Percentiles rank a stretch among this genome's conserved stretches.
phyloP scores from a whole-genome alignment of 768 basidiomycete species.

The Termitomyces sp. region DNA sequence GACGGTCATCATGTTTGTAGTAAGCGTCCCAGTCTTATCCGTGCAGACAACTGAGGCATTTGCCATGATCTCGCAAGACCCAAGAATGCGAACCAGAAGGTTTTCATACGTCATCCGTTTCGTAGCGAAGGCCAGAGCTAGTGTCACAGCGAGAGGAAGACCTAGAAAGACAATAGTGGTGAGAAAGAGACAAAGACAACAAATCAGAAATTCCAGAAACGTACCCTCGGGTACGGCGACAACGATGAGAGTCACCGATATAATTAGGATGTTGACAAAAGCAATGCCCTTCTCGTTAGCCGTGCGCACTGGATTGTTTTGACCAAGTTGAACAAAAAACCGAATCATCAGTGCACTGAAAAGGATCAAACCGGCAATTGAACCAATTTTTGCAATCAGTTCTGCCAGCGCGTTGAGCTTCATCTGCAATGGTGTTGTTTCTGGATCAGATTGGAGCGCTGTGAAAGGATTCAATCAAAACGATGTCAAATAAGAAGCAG shows the following conservation, averaged over 20 bases:
- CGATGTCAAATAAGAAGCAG: neutral
- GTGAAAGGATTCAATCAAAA: slow-evolving; percentile 6
- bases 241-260: slow-evolving; percentile 76
- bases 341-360: slow-evolving; percentile 87
- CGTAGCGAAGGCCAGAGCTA: slow-evolving; percentile 95
- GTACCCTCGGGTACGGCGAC: slow-evolving; percentile 45
- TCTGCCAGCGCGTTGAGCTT: slow-evolving; percentile 95
- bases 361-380: slow-evolving; percentile 72
- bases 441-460: slow-evolving; percentile 85
- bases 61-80: slow-evolving; percentile 98
- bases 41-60: slow-evolving; percentile 95
- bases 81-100: slow-evolving; percentile 90
- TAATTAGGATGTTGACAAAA: slow-evolving; percentile 92
- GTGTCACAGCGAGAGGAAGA: slow-evolving; percentile 90
- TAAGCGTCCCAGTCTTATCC: slow-evolving; percentile 96
- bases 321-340: slow-evolving; percentile 87
- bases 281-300: slow-evolving; percentile 81
- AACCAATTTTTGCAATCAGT: slow-evolving; percentile 89
- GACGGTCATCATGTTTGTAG: slow-evolving; percentile 92
- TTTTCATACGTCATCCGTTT: slow-evolving; percentile 98
- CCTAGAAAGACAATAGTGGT: slow-evolving; percentile 37
- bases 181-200: neutral
- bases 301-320: slow-evolving; percentile 50
- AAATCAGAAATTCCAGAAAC: neutral
- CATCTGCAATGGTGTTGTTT: slow-evolving; percentile 88